Evolutionary conservation across 345 rosid species (phyloP).

Genomic region (Triadica sebifera): DNA sequence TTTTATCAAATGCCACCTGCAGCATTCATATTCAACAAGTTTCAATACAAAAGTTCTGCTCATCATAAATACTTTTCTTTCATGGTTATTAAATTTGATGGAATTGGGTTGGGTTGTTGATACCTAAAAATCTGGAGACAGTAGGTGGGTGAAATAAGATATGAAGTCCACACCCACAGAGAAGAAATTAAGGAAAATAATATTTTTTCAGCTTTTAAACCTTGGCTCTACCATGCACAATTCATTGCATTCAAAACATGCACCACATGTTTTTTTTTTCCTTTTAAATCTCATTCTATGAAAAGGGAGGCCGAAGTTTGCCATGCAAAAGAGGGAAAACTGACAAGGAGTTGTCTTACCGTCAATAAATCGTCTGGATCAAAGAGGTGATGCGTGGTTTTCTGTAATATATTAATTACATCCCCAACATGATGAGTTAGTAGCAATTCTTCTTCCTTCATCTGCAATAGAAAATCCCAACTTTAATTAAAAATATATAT

Average conservation of each 20-base stretch:
- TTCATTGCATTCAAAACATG: neutral
- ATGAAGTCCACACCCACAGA: neutral
- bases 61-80: neutral
- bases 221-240: neutral
- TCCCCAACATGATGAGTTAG: conserved; percentile 92
- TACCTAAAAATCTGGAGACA: neutral
- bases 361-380: conserved; percentile 95
- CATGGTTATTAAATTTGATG: neutral
- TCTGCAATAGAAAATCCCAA: conserved; percentile 45
- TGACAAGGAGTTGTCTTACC: conserved; percentile 39
- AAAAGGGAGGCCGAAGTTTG: neutral
- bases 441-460: conserved; percentile 92
- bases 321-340: neutral
- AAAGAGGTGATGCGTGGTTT: conserved; percentile 85
- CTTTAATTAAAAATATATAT: neutral
- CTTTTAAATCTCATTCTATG: neutral
- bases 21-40: neutral
- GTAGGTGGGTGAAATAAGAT: neutral
- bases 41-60: neutral
- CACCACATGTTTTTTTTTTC: neutral
- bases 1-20: conserved; percentile 93
- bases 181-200: neutral
- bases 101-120: neutral
- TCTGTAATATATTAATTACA: conserved; percentile 77
- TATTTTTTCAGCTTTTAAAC: neutral